A percentile compares a stretch with the other conserved stretches of the same genome.
These are phyloP conservation scores for Candida sojae DNA, from an alignment of 1,139 yeast genomes.

Conservation along the genomic window DNA sequence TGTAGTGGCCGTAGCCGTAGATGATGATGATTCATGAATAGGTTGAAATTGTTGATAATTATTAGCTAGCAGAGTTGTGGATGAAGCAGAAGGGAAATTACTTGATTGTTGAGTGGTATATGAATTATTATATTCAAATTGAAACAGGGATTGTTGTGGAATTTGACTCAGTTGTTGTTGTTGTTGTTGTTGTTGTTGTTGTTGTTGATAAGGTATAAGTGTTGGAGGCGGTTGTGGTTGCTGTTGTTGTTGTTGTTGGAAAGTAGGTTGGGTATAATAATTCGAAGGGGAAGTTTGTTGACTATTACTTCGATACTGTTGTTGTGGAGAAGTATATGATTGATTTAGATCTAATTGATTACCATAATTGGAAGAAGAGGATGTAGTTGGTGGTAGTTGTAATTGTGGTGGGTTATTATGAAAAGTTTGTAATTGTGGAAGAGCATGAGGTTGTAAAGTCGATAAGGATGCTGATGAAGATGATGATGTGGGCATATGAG, in stretches of 20 bases:
- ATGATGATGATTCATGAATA: slow-evolving; percentile 4
- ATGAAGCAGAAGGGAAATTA: slow-evolving; percentile 3
- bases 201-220: slow-evolving; percentile 1
- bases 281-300: slow-evolving; percentile 7
- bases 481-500: neutral
- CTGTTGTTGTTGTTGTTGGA: slow-evolving; percentile 1
- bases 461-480: neutral
- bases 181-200: slow-evolving; percentile 3
- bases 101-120: slow-evolving; percentile 4
- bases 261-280: neutral
- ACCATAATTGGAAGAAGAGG: neutral
- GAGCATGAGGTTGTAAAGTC: neutral
- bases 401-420: slow-evolving; percentile 7
- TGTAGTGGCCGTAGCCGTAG: slow-evolving; percentile 9
- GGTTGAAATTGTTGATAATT: neutral
- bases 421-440: slow-evolving; percentile 2
- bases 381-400: slow-evolving; percentile 2
- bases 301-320: neutral
- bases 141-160: slow-evolving; percentile 2
- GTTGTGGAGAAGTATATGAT: neutral
- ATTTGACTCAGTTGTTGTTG: slow-evolving; percentile 4
- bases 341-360: slow-evolving; percentile 6
- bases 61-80: slow-evolving; percentile 1
- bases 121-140: slow-evolving; percentile 3
- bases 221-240: slow-evolving; percentile 2